Percentiles rank a stretch among this genome's conserved stretches.
These are phyloP conservation scores for Agarophyton chilense DNA, from an alignment of 23 red algal species.

Conservation along the genomic window DNA sequence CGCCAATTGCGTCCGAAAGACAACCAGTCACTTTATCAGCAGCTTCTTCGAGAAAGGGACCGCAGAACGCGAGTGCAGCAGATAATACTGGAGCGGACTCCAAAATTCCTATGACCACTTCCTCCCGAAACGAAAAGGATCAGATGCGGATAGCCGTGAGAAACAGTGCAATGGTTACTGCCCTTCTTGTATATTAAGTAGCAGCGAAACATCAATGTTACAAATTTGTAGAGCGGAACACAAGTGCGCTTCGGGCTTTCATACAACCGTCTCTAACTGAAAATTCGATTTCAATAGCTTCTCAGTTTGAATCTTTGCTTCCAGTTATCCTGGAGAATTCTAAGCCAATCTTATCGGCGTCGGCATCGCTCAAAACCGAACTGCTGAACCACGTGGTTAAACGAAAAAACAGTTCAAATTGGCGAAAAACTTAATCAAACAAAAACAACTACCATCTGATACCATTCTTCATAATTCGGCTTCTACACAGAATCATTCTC, in stretches of 20 bases:
- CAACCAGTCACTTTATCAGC: constrained; percentile 6
- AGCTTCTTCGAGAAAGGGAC: background rate
- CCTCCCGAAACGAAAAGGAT: constrained; percentile 12
- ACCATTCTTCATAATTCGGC: background rate
- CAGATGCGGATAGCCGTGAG: constrained; percentile 45
- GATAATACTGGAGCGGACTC: background rate
- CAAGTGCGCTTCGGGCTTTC: constrained; percentile 33
- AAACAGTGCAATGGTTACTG: constrained; percentile 44
- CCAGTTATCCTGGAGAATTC: constrained; percentile 23
- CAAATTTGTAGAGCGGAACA: constrained; percentile 65
- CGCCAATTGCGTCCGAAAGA: constrained; percentile 11
- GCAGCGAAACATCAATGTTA: constrained; percentile 49
- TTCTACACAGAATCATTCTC: background rate
- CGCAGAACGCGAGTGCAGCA: background rate
- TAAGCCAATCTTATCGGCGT: background rate
- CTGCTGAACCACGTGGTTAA: background rate
- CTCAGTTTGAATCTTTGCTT: constrained; percentile 55
- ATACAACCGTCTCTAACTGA: constrained; percentile 62
- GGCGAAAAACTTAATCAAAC: background rate
- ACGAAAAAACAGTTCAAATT: background rate
- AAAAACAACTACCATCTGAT: background rate
- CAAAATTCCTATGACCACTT: constrained; percentile 22
- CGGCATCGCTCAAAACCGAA: background rate
- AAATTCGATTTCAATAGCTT: constrained; percentile 36
- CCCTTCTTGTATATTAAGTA: constrained; percentile 58